Base-by-base conservation (phyloP, 75 land plant genomes). In the Sequoia sempervirens region DNA sequence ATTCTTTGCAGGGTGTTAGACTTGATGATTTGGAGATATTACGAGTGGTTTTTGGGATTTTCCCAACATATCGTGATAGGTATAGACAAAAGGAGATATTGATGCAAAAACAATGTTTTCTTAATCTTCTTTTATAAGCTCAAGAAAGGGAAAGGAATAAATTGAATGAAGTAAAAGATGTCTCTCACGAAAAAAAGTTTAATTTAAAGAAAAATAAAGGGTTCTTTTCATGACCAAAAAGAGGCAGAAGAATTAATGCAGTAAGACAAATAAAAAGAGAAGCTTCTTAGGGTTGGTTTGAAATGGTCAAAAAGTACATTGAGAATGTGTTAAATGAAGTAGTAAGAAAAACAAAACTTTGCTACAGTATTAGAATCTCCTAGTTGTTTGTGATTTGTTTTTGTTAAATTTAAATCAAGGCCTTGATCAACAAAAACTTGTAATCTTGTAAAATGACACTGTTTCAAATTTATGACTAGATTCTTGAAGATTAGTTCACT, bases 31-130 rank as follows among this genome's bases (percentile, higher is more conserved):
- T 96, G 83, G 90, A 95, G 85, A 88, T 96, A 17, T 46, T 91
- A 82, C 90, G 99, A 85, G 97, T 96, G 38, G 83, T 93, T 32
- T 97, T 85, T 93, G 99, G 99, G 36, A 91, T 96, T 80, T 97
- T 97, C 75, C 97, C 99, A 50, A 95, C 99, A 53, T 97, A 92
- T 85, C 93, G 94, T 83, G 89, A 91, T 73, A 97, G 99, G 99
- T 94, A 86, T 50, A 37, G 68, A 66, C 4, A 78, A 78, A 43
- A 12, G 47, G 73, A 45, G 26, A 11, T 11, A 43, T 4, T 45
- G 46, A 45, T 26, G 5, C 13, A 78, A 78, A 45, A 8, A n/a
- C 14, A 78, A 12, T 78, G 47, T 78, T 78, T 40, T 26, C 28
- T 6, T 76, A 69, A 69, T 2, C 72, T 69, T 69, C 72, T 30